Evolutionary conservation across 2,329 filamentous ascomycete species (phyloP).

Genomic region (Malbranchea zuffiana): DNA sequence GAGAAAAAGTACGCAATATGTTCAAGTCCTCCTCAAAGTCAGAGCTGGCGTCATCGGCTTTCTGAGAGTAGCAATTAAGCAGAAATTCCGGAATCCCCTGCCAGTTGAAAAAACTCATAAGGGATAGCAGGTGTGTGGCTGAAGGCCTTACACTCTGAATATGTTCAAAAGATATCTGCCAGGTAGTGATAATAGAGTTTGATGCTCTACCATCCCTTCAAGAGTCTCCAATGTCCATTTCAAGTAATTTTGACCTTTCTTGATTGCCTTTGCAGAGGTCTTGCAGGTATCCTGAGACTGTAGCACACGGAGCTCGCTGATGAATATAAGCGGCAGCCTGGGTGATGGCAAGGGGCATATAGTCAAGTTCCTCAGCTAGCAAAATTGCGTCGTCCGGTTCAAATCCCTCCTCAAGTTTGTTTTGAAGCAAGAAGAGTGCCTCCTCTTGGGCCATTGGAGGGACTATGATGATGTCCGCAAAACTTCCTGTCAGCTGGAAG

Average conservation of each 20-base stretch:
- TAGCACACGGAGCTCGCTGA: slow-evolving; percentile 11
- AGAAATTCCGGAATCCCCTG: slow-evolving; percentile 21
- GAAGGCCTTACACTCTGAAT: slow-evolving; percentile 15
- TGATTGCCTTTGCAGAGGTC: slow-evolving; percentile 17
- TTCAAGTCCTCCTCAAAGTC: slow-evolving; percentile 18
- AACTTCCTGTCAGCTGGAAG: slow-evolving; percentile 7
- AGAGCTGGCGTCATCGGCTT: slow-evolving; percentile 12
- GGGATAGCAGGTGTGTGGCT: slow-evolving; percentile 19
- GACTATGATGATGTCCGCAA: slow-evolving; percentile 11
- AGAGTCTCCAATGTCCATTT: slow-evolving; percentile 13
- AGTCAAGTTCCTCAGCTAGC: slow-evolving; percentile 24
- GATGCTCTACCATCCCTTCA: slow-evolving; percentile 17
- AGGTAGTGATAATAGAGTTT: slow-evolving; percentile 27
- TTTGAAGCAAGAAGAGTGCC: slow-evolving; percentile 13
- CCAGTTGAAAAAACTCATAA: slow-evolving; percentile 24
- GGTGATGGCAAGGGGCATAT: slow-evolving; percentile 22
- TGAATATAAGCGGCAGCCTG: slow-evolving; percentile 23
- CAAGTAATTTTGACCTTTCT: slow-evolving; percentile 18
- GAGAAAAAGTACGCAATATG: slow-evolving; percentile 17
- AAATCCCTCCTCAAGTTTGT: slow-evolving; percentile 11
- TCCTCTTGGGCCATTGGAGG: slow-evolving; percentile 11
- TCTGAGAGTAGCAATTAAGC: slow-evolving; percentile 9
- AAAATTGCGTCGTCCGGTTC: slow-evolving; percentile 16
- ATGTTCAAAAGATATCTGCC: too few species aligned
- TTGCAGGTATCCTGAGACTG: slow-evolving; percentile 16